A percentile compares a stretch with the other conserved stretches of the same genome.
Evolutionary conservation across 345 rosid species (phyloP).

Genomic region (Cardiospermum halicacabum): DNA sequence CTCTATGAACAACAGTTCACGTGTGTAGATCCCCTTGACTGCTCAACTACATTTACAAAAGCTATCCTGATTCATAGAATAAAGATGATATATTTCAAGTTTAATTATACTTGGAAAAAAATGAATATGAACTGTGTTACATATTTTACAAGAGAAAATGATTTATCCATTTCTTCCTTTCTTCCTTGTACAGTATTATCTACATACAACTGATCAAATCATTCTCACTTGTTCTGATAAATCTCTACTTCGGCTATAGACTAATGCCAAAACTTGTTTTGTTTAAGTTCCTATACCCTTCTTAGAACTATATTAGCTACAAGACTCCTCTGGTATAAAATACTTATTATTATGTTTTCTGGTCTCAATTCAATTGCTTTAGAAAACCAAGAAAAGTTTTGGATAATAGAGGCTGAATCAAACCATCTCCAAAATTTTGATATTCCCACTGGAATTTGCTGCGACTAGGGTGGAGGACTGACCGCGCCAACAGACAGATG

Average conservation of each 20-base stretch:
- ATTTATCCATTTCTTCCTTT: not conserved
- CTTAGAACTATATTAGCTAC: constrained; percentile 12
- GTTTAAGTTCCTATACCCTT: constrained; percentile 17
- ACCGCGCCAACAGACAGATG: constrained; percentile 88
- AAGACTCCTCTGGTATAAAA: constrained; percentile 16
- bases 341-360: not conserved
- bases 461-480: constrained; percentile 73
- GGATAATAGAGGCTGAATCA: constrained; percentile 12
- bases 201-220: constrained; percentile 25
- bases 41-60: not conserved
- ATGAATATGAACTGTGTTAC: constrained; percentile 8
- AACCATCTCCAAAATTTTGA: constrained; percentile 87
- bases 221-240: constrained; percentile 6
- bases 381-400: not conserved
- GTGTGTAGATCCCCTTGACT: too few relatives aligned
- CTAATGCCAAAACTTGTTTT: constrained; percentile 32
- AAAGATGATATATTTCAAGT: not conserved
- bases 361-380: not conserved
- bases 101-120: not conserved
- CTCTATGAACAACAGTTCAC: too few relatives aligned
- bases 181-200: constrained; percentile 20
- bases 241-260: constrained; percentile 22
- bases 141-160: constrained; percentile 24
- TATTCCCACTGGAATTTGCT: constrained; percentile 87
- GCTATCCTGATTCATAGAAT: not conserved